Percentiles rank a stretch among this genome's conserved stretches.
phyloP scores from a whole-genome alignment of 352 stramenopile genomes.

The Phytophthora sojae region DNA sequence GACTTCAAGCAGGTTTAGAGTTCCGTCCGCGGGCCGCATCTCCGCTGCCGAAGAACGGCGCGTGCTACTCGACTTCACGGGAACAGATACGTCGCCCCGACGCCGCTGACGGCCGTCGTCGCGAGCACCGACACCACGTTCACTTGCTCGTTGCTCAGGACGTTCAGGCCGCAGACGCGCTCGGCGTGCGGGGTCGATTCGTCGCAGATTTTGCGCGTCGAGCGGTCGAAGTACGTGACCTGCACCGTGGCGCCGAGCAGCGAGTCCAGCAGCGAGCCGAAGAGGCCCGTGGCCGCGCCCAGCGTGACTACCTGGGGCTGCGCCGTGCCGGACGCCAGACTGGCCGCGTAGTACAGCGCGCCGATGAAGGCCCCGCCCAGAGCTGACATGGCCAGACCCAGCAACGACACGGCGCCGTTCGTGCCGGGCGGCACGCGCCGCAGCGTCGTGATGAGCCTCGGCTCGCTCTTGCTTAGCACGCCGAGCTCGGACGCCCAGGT shows the following conservation, averaged over 20 bases:
- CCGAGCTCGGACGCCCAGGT: constrained; percentile 96
- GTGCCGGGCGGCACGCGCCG: constrained; percentile 89
- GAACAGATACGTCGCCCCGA: constrained; percentile 55
- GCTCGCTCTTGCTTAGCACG: constrained; percentile 81
- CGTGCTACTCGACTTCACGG: constrained; percentile 8
- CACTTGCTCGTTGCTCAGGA: constrained; percentile 79
- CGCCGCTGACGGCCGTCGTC: constrained; percentile 57
- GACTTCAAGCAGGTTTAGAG: constrained; percentile 3
- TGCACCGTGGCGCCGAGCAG: constrained; percentile 87
- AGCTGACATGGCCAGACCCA: constrained; percentile 82
- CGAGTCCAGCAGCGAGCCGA: constrained; percentile 87
- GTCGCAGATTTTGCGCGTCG: constrained; percentile 68
- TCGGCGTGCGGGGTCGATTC: constrained; percentile 23
- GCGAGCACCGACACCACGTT: constrained; percentile 74
- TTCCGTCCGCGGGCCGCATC: background rate
- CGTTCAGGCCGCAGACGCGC: constrained; percentile 40
- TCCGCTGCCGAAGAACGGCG: constrained; percentile 3
- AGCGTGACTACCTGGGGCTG: constrained; percentile 66
- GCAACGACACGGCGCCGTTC: constrained; percentile 93
- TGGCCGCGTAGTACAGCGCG: constrained; percentile 63
- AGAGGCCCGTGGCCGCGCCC: constrained; percentile 62
- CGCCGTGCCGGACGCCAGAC: constrained; percentile 42
- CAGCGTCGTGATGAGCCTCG: constrained; percentile 89
- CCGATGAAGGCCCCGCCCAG: constrained; percentile 92
- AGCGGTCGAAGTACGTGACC: constrained; percentile 68